Evolutionary conservation across 139 green algal genomes (phyloP).

Genomic region (Tetradesmus lagerheimii): DNA sequence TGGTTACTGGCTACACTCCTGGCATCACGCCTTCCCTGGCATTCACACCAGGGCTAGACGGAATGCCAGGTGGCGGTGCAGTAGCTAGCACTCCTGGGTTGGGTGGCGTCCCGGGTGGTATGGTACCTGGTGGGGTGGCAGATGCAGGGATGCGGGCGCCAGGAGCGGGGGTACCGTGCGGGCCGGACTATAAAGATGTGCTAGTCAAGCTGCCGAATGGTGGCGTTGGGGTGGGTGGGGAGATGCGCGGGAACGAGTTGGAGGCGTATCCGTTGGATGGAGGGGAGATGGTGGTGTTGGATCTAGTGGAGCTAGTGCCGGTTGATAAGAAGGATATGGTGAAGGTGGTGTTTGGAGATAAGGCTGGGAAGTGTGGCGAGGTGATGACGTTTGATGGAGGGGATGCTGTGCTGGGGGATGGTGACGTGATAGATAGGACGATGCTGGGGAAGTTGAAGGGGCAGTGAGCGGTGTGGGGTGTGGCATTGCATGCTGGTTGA

Average conservation of each 20-base stretch:
- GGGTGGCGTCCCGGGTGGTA: neutral
- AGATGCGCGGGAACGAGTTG: neutral
- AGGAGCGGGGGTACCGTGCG: neutral
- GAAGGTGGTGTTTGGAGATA: conserved; percentile 43
- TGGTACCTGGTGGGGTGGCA: neutral
- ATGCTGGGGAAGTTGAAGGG: conserved; percentile 34
- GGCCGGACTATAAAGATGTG: conserved; percentile 28
- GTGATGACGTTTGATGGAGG: conserved; percentile 42
- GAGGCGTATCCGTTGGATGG: conserved; percentile 4
- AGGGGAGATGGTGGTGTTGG: neutral
- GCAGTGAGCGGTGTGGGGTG: neutral
- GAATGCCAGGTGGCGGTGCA: neutral
- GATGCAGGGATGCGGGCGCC: neutral
- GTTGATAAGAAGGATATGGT: conserved; percentile 31
- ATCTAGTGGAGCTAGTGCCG: conserved; percentile 29
- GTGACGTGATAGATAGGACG: conserved; percentile 17
- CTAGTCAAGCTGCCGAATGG: conserved; percentile 30
- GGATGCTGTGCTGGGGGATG: conserved; percentile 41
- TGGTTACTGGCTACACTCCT: conserved; percentile 35
- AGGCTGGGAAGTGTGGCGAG: conserved; percentile 13
- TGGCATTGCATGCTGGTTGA: neutral
- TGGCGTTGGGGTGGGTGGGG: conserved; percentile 17
- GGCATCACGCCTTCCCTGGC: neutral
- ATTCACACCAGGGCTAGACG: conserved; percentile 29
- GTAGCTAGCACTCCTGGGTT: conserved; percentile 24